Evolutionary conservation across 78 protist genomes (phyloP), one percentile per base, ranked within the genome.

Genomic region (Speleostelium caveatum): DNA sequence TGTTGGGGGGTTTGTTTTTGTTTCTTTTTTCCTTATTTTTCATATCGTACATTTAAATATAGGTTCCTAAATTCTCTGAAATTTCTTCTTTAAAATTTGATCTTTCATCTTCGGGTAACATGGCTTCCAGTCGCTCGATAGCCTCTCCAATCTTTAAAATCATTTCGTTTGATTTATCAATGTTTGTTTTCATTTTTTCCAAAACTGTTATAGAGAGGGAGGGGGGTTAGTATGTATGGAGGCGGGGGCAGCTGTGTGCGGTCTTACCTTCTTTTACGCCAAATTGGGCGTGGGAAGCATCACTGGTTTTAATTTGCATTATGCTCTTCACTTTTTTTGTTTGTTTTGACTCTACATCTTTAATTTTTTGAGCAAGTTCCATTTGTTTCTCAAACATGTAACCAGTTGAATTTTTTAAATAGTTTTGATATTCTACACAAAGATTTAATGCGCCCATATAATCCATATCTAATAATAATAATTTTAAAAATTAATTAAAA

Each of bases 391-490:
- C 91, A 22, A 38, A 22, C 12, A 83, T 83, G 33, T 83, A 83
- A 21, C 91, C 91, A 16, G 91, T 83, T 39, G 91, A 83, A 30
- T 83, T 83, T 51, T 83, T 83, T 14, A 83, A 60, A 83, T 83
- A 83, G n/a, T 68, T 83, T 60, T 83, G 91, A 42, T 69, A 35
- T 59, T 83, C 91, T 22, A 83, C 69, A 45, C 79, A 68, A 28
- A 83, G 39, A 69, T 83, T 83, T 39, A 83, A 66, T 26, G 55
- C 38, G 33, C 78, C 78, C 59, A 59, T 72, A 28, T 41, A 42
- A 83, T 83, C 91, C 79, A 83, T 67, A 24, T 67, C 77, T 16
- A 39, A n/a, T n/a, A n/a, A n/a, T n/a, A n/a, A n/a, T n/a, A n/a
- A n/a, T n/a, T n/a, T n/a, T n/a, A n/a, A n/a, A n/a, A n/a, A n/a